Evolutionary conservation across 139 green algal species (phyloP).

Genomic region (Spirogloea muscicola): DNA sequence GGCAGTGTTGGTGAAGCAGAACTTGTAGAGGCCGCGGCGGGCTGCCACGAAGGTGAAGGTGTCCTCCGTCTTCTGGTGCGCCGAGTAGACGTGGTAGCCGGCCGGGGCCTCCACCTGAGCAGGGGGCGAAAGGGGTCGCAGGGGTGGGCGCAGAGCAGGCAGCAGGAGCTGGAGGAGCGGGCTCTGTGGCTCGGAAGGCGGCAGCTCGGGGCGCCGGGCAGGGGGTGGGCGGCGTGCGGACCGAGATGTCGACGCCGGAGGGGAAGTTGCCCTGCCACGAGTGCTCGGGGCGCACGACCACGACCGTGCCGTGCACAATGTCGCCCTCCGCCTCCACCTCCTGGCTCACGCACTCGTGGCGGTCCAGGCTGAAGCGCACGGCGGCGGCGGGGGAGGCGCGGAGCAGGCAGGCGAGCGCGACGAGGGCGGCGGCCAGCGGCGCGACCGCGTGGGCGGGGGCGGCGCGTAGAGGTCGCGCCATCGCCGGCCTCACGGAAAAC

Average conservation of each 20-base stretch:
- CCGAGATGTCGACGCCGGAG: constrained; percentile 10
- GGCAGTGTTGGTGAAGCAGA: constrained; percentile 43
- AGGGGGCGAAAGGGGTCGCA: no score
- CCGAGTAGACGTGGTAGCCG: constrained; percentile 33
- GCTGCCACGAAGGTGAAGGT: constrained; percentile 22
- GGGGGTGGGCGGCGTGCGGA: no score
- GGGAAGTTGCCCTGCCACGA: no score
- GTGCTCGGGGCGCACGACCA: background rate
- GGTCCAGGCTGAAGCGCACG: constrained; percentile 3
- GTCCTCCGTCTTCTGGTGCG: constrained; percentile 12
- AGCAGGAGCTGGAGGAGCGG: no score
- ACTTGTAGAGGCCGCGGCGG: constrained; percentile 36
- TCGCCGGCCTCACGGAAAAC: no score
- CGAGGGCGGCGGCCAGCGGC: no score
- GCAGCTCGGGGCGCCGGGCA: no score
- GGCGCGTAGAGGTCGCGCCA: no score
- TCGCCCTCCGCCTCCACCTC: background rate
- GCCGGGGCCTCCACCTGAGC: constrained; percentile 25
- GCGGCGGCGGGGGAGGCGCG: background rate
- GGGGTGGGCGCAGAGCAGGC: no score
- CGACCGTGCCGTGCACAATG: constrained; percentile 1
- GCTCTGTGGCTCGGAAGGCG: no score
- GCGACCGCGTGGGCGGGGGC: no score
- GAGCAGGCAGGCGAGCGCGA: no score
- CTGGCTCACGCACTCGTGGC: constrained; percentile 9